A percentile compares a stretch with the other conserved stretches of the same genome.
phyloP scores from a whole-genome alignment of 768 basidiomycete species.

The Candolleomyces efflorescens region DNA sequence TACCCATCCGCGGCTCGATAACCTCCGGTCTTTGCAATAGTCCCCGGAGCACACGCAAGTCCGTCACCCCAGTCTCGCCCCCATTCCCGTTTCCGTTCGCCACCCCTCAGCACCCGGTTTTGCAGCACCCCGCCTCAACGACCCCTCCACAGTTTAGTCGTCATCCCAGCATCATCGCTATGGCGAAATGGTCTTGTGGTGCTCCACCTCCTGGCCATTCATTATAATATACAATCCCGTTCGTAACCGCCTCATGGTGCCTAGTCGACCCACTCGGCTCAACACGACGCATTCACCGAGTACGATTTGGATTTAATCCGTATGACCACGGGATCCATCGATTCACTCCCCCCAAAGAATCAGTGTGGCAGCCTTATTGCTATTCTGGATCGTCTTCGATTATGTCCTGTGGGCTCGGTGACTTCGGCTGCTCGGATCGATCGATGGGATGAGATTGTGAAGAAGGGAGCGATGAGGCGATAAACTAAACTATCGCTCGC shows the following conservation, averaged over 20 bases:
- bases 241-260: too few relatives aligned
- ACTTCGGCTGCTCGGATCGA: background rate
- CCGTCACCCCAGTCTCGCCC: background rate
- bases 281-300: too few relatives aligned
- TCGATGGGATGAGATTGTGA: background rate
- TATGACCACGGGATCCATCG: background rate
- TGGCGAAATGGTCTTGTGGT: too few relatives aligned
- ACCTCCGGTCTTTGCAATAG: background rate
- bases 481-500: too few relatives aligned
- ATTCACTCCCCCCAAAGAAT: background rate
- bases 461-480: background rate
- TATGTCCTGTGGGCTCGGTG: background rate
- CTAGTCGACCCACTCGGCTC: too few relatives aligned
- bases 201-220: too few relatives aligned
- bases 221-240: too few relatives aligned
- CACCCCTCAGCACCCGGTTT: background rate
- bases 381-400: background rate
- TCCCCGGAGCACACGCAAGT: background rate
- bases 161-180: too few relatives aligned
- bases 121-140: too few relatives aligned
- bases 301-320: too few relatives aligned
- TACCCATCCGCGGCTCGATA: background rate
- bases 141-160: too few relatives aligned
- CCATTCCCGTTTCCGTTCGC: background rate
- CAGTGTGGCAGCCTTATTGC: background rate